Conservation (phyloP, 2,329 filamentous ascomycete species). For the Clonostachys sp. region DNA sequence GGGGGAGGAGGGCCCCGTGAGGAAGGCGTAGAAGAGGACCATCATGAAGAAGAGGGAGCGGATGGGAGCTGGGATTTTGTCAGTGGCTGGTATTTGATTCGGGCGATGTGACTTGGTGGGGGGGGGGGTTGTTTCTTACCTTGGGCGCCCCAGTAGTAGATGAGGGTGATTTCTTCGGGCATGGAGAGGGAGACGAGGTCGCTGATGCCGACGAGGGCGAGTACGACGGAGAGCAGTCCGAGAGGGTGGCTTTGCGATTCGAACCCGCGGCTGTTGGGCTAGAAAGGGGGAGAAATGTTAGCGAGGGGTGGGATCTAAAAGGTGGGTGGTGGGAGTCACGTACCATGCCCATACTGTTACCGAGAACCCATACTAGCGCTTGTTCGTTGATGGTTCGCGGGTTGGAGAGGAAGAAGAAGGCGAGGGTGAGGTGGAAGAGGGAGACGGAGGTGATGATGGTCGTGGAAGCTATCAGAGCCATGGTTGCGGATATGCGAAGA, state of each 20-base stretch:
- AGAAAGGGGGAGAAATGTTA: not conserved
- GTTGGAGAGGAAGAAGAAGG: constrained; percentile 75
- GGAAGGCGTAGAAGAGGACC: constrained; percentile 60
- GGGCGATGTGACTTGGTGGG: not conserved
- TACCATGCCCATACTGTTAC: constrained; percentile 81
- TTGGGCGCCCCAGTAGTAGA: constrained; percentile 64
- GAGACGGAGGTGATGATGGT: constrained; percentile 78
- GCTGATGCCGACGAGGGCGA: constrained; percentile 54
- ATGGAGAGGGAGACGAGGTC: constrained; percentile 64
- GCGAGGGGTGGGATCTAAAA: not conserved
- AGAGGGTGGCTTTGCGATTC: constrained; percentile 65
- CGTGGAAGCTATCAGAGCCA: constrained; percentile 77
- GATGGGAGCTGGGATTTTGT: constrained; percentile 45
- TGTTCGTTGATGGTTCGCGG: constrained; percentile 73
- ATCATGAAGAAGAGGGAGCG: constrained; percentile 59
- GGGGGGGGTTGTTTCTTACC: constrained; percentile 47
- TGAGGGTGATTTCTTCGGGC: constrained; percentile 59
- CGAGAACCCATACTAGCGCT: constrained; percentile 73
- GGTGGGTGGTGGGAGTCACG: constrained; percentile 11
- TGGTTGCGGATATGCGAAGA: constrained; percentile 29
- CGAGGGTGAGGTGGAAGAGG: constrained; percentile 79
- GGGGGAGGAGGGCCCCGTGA: constrained; percentile 52
- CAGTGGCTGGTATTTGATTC: not conserved
- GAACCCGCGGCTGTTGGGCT: constrained; percentile 66
- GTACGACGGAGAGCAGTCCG: constrained; percentile 66